These are phyloP conservation scores for Colletotrichum navitas DNA, from an alignment of 2,329 filamentous ascomycete species.

Conservation along the genomic window DNA sequence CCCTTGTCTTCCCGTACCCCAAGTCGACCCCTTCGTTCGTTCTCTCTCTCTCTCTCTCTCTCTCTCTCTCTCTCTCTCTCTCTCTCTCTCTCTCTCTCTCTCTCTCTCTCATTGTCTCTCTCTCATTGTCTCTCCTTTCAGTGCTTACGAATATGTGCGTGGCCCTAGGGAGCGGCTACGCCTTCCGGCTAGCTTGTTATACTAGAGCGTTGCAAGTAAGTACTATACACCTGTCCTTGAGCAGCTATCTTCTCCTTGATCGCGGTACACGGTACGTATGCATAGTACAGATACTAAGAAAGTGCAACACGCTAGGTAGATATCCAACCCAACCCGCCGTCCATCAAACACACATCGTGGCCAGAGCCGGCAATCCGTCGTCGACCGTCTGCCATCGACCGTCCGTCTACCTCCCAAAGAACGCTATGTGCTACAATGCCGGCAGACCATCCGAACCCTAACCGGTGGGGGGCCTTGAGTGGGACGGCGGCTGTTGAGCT, in stretches of 20 bases:
- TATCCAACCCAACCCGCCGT: not conserved
- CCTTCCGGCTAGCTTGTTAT: not conserved
- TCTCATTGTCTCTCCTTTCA: not conserved
- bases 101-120: not conserved
- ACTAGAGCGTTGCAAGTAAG: not conserved
- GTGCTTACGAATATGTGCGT: not conserved
- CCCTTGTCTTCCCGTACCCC: not conserved
- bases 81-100: not conserved
- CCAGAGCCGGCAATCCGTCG: not conserved
- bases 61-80: not conserved
- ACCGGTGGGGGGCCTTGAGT: not conserved
- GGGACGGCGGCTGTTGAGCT: conserved; percentile 7
- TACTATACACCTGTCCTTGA: not conserved
- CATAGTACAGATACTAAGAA: too few relatives aligned
- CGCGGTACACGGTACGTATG: not conserved
- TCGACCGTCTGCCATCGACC: too few relatives aligned
- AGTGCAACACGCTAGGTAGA: too few relatives aligned
- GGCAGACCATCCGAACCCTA: conserved; percentile 33
- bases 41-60: not conserved
- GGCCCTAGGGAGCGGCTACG: not conserved
- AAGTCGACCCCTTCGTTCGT: not conserved
- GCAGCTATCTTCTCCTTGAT: not conserved
- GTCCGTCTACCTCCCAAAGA: not conserved
- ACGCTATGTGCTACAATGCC: conserved; percentile 31
- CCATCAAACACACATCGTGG: not conserved